Base-by-base conservation (phyloP, 2,329 filamentous ascomycete species). In the Cadophora gregata region DNA sequence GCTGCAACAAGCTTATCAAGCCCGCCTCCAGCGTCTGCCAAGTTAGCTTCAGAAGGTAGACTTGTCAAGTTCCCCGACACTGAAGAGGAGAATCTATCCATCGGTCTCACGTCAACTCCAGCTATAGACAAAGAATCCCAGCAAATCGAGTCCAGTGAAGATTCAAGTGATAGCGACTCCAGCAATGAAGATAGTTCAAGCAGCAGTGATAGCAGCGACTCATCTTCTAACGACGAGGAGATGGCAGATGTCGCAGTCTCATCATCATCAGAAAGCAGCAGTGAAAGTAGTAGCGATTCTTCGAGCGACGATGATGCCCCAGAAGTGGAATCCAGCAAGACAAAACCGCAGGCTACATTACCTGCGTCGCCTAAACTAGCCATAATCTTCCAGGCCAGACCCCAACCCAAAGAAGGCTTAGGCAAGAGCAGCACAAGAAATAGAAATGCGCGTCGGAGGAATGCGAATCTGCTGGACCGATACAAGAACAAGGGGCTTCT, bases 401-500 rank as follows among this genome's bases (percentile, higher is more conserved):
- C 36, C 53, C 36, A 50, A 47, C 67, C 69, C 5, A 36, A 82
- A 59, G 84, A 86, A 51, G 81, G 82, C 4, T 62, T 81, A 67
- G 88, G 88, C 19, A 81, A 80, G 36, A 70, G 74, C 25, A 72
- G 75, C 21, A 91, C 88, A 0, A 82, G 82, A 60, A 78, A 78
- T 27, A 84, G 87, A 67, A 91, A 91, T 70, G 73, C 78, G 33
- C 81, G 88, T 47, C 81, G 82, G 48, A 83, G 82, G 64, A 77
- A 83, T 62, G 77, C 80, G 47, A 83, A 83, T 65, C 79, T 79
- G 65, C 77, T 90, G 12, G 77, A 78, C 4, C 80, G 81, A 64
- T 78, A 90, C 8, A 87, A 89, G 71, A 75, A 80, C 21, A 76
- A 81, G n/a, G 86, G 85, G 1, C 74, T 83, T 14, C 76, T 90